Evolutionary conservation across 257 asterid genomes (phyloP), one percentile per base, ranked within the genome.

Genomic region (Linaria vulgaris): DNA sequence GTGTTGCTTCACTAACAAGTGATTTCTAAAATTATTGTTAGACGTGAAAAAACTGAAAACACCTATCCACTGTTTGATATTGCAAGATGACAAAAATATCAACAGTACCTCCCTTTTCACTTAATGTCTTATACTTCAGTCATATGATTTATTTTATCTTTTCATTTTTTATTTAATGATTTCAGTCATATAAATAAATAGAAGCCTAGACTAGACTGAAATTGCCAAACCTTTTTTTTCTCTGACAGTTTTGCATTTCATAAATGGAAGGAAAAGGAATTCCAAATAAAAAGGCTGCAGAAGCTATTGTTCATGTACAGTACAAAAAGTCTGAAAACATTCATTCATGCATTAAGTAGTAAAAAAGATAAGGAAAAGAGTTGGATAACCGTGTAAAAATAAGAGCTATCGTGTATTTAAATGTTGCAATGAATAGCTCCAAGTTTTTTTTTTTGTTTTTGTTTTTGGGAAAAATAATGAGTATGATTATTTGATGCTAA

Each of bases 1-100:
- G 62, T 69, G 11, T 84, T 82, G 76, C 82, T 84, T 84, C 72
- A 49, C 59, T 56, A 74, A 79, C 83, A 84, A 84, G 89, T 70
- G 84, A 81, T 76, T n/a, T 74, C 80, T 74, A 58, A 43, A 34
- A 34, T 60, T 25, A 66, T 61, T 55, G 61, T n/a, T n/a, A n/a
- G n/a, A n/a, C 46, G 39, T 52, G 27, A n/a, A 46, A 41, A 61
- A 20, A 9, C 44, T 19, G 48, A 41, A 48, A 44, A 45, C 8
- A 46, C 24, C 67, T 61, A 56, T 66, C 64, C 68, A n/a, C 50
- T 53, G 62, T 64, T 64, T 69, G 76, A 75, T 78, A 80, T 68
- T 64, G 44, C 52, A 50, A 27, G 6, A 27, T 39, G 63, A 30
- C 61, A 71, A 59, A 62, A 12, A 63, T 14, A 15, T 11, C 69